These are phyloP conservation scores for Erysimum cheiri DNA, from an alignment of 441 rosid genomes.

Conservation along the genomic window DNA sequence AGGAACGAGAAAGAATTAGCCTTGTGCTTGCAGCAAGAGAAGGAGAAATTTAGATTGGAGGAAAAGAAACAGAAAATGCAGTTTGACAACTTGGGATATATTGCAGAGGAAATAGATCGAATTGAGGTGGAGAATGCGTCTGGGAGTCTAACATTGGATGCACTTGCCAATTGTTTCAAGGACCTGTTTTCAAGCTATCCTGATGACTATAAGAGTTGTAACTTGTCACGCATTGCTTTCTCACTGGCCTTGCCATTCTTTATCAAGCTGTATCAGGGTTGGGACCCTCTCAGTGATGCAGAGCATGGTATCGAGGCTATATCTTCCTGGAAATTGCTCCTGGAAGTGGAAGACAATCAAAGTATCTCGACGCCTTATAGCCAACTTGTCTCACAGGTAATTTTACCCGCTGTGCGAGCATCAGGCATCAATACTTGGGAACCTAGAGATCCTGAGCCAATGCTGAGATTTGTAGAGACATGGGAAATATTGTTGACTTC, in stretches of 20 bases:
- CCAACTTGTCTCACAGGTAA: slow-evolving; percentile 70
- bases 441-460: slow-evolving; percentile 79
- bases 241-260: slow-evolving; percentile 70
- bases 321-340: slow-evolving; percentile 60
- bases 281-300: slow-evolving; percentile 84
- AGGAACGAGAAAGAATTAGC: slow-evolving; percentile 73
- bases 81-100: slow-evolving; percentile 55
- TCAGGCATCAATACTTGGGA: slow-evolving; percentile 78
- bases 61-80: slow-evolving; percentile 53
- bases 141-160: slow-evolving; percentile 62
- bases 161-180: slow-evolving; percentile 52
- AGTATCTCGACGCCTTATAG: slow-evolving; percentile 58
- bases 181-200: slow-evolving; percentile 56
- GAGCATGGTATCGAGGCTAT: slow-evolving; percentile 58
- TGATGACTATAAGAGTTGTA: slow-evolving; percentile 71
- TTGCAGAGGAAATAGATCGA: slow-evolving; percentile 48
- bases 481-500: slow-evolving; percentile 66
- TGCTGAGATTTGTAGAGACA: slow-evolving; percentile 69
- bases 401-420: slow-evolving; percentile 68
- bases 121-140: slow-evolving; percentile 56
- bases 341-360: slow-evolving; percentile 58
- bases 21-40: slow-evolving; percentile 66
- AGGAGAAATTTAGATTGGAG: slow-evolving; percentile 59
- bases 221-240: slow-evolving; percentile 69
- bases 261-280: slow-evolving; percentile 74